A percentile compares a stretch with the other conserved stretches of the same genome.
phyloP scores from a whole-genome alignment of 1,139 yeast species.

The Geotrichum candidum region DNA sequence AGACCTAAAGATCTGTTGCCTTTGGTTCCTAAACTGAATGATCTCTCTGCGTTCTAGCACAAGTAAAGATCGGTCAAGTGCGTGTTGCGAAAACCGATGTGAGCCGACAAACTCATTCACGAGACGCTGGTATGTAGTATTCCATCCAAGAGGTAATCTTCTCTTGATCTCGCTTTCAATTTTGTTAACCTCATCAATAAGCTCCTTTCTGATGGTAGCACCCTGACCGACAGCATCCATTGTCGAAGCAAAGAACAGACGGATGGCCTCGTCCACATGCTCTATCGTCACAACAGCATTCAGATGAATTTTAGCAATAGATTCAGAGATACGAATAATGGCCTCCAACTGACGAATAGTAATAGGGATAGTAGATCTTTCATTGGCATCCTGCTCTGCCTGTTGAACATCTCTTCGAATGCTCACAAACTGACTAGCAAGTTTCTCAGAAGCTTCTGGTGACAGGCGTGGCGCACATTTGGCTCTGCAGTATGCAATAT shows the following conservation, averaged over 20 bases:
- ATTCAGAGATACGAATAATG: constrained; percentile 89
- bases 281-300: constrained; percentile 79
- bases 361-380: constrained; percentile 92
- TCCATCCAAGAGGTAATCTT: constrained; percentile 95
- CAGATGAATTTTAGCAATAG: constrained; percentile 80
- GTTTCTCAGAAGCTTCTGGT: constrained; percentile 81
- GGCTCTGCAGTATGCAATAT: constrained; percentile 81
- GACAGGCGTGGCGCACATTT: constrained; percentile 91
- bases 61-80: constrained; percentile 77
- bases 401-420: constrained; percentile 79
- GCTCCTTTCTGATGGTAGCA: constrained; percentile 46
- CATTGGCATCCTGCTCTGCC: constrained; percentile 76
- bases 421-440: constrained; percentile 91
- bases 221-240: constrained; percentile 96
- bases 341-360: constrained; percentile 98
- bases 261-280: constrained; percentile 92
- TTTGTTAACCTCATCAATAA: constrained; percentile 63
- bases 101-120: constrained; percentile 74
- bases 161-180: constrained; percentile 83
- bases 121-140: constrained; percentile 80
- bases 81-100: constrained; percentile 41
- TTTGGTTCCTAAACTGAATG: constrained; percentile 80
- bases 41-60: constrained; percentile 82
- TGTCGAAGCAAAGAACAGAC: constrained; percentile 92
- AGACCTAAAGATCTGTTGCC: constrained; percentile 75